Evolutionary conservation across 2,329 filamentous ascomycete species (phyloP).

Genomic region (Lojkania enalia): DNA sequence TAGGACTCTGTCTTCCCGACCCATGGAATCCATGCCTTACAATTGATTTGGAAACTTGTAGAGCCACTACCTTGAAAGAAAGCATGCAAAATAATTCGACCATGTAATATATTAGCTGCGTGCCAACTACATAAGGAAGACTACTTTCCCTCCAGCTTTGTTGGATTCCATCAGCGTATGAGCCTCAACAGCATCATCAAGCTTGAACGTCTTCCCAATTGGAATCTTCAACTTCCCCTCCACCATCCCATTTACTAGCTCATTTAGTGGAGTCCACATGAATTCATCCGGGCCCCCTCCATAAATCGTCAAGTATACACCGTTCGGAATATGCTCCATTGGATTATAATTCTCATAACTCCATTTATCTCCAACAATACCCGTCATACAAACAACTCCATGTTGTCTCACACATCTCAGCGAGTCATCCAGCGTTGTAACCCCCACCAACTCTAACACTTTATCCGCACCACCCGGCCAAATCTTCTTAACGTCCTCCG

Average conservation of each 20-base stretch:
- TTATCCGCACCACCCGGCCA: constrained; percentile 46
- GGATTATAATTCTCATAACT: constrained; percentile 45
- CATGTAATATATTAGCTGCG: too few relatives aligned
- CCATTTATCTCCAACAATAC: constrained; percentile 52
- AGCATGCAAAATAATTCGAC: too few relatives aligned
- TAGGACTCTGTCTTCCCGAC: too few relatives aligned
- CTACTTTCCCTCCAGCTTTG: constrained; percentile 51
- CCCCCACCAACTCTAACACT: constrained; percentile 53
- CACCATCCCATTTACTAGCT: constrained; percentile 45
- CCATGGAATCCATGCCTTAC: too few relatives aligned
- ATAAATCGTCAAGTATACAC: constrained; percentile 49
- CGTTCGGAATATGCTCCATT: constrained; percentile 49
- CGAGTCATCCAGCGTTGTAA: constrained; percentile 50
- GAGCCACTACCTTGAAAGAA: too few relatives aligned
- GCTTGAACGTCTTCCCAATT: constrained; percentile 48
- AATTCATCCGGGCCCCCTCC: constrained; percentile 49
- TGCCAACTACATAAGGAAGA: constrained; percentile 45
- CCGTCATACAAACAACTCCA: constrained; percentile 52
- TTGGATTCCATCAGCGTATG: constrained; percentile 52
- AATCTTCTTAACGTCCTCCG: constrained; percentile 37
- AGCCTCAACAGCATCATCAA: constrained; percentile 53
- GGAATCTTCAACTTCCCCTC: constrained; percentile 46
- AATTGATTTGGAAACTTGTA: too few relatives aligned
- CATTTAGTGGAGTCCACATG: constrained; percentile 47
- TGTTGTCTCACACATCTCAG: constrained; percentile 44